A percentile compares a stretch with the other conserved stretches of the same genome.
Evolutionary conservation across 2,329 filamentous ascomycete species (phyloP).

Genomic region (Beauveria scarabaeidicola): DNA sequence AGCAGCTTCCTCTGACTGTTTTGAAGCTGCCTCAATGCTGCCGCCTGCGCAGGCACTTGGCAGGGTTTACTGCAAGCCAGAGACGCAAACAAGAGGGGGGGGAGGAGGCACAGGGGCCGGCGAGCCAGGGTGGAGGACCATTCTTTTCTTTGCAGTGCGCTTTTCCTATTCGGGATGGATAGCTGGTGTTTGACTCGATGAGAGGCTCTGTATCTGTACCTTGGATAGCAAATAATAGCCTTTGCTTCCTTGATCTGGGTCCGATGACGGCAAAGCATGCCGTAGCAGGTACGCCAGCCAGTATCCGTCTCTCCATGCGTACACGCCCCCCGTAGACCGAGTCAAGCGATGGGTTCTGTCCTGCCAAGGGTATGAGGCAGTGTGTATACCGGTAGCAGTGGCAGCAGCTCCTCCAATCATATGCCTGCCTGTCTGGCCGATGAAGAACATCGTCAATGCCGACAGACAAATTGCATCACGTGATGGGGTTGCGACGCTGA

Average conservation of each 20-base stretch:
- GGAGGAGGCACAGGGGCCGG: background rate
- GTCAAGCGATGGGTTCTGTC: background rate
- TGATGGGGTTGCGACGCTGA: background rate
- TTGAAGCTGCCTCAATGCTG: background rate
- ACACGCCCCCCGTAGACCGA: slow-evolving; percentile 1
- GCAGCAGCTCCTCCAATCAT: slow-evolving; percentile 2
- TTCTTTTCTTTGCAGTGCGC: slow-evolving; percentile 5
- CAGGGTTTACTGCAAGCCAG: slow-evolving; percentile 1
- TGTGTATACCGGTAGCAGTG: background rate
- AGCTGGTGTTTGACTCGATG: background rate
- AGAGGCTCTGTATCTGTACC: slow-evolving; percentile 3
- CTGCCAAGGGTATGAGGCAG: background rate
- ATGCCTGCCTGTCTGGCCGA: background rate
- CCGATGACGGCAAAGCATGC: background rate
- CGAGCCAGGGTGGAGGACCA: background rate
- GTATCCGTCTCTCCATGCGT: background rate
- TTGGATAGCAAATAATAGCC: slow-evolving; percentile 1
- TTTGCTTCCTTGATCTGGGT: background rate
- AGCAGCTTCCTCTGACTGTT: background rate
- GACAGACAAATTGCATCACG: slow-evolving; percentile 1
- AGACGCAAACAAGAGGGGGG: slow-evolving; percentile 2
- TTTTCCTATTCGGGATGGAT: slow-evolving; percentile 8
- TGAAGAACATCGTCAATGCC: background rate
- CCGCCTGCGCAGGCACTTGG: background rate
- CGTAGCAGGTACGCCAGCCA: background rate